Conservation (phyloP, 805 yeast species). For the Monosporozyma aerobia region DNA sequence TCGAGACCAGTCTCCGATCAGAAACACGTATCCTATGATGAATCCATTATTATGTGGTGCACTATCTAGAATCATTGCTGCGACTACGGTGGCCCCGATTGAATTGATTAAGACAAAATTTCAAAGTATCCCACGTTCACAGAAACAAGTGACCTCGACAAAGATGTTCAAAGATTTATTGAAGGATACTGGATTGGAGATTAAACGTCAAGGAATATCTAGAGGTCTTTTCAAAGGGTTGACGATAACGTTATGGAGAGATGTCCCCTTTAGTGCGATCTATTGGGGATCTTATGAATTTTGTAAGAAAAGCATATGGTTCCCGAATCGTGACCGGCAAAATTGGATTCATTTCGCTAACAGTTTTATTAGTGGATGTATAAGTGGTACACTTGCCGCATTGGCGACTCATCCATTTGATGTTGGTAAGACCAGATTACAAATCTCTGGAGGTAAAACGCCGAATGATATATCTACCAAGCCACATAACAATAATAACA, state of each 20-base stretch:
- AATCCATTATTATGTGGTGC: slow-evolving; percentile 85
- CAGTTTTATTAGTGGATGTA: slow-evolving; percentile 72
- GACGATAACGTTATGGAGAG: slow-evolving; percentile 87
- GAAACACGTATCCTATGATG: slow-evolving; percentile 27
- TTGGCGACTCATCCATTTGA: slow-evolving; percentile 88
- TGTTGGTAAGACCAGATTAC: slow-evolving; percentile 91
- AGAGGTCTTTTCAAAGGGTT: slow-evolving; percentile 72
- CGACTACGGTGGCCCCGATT: slow-evolving; percentile 76
- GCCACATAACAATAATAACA: slow-evolving; percentile 6
- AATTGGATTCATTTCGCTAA: slow-evolving; percentile 35
- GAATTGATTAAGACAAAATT: slow-evolving; percentile 82
- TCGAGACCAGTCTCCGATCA: slow-evolving; percentile 61
- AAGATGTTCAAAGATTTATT: slow-evolving; percentile 39
- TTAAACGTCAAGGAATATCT: slow-evolving; percentile 44
- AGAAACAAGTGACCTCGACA: slow-evolving; percentile 17
- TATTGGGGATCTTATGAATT: slow-evolving; percentile 87
- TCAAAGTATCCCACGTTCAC: slow-evolving; percentile 68
- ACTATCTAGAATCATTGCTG: slow-evolving; percentile 71
- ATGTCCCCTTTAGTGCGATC: slow-evolving; percentile 91
- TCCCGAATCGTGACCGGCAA: not conserved
- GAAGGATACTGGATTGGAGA: slow-evolving; percentile 43
- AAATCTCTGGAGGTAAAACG: slow-evolving; percentile 36
- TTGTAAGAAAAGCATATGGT: slow-evolving; percentile 25
- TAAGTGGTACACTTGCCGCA: slow-evolving; percentile 82
- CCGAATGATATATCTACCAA: slow-evolving; percentile 8